Conservation (phyloP, 768 basidiomycete species). For the Astraeus odoratus region DNA sequence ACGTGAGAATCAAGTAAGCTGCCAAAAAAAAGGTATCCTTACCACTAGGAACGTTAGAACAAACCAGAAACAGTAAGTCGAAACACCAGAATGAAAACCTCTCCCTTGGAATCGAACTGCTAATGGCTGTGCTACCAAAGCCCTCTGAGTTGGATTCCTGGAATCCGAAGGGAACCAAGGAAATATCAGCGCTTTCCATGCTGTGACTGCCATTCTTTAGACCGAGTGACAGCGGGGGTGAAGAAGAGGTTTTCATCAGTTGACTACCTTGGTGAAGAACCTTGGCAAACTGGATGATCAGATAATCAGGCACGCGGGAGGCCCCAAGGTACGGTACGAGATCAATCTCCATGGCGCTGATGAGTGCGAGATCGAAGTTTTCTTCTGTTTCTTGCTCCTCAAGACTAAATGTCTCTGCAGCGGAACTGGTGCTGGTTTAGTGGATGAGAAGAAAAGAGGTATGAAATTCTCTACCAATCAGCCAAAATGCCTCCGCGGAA, state of each 20-base stretch:
- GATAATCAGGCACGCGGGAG: conserved; percentile 58
- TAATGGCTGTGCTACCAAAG: conserved; percentile 56
- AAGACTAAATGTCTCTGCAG: conserved; percentile 48
- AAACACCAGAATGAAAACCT: conserved; percentile 92
- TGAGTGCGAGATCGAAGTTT: conserved; percentile 77
- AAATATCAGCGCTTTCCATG: conserved; percentile 5
- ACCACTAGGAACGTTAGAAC: conserved; percentile 62
- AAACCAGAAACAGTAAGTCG: conserved; percentile 77
- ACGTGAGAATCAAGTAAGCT: background rate
- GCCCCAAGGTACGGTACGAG: conserved; percentile 73
- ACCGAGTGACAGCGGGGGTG: conserved; percentile 1
- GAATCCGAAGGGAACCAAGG: conserved; percentile 17
- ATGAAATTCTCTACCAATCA: conserved; percentile 57
- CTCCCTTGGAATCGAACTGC: conserved; percentile 59
- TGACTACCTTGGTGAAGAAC: conserved; percentile 68
- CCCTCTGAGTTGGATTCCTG: conserved; percentile 33
- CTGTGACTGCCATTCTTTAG: conserved; percentile 9
- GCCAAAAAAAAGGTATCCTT: conserved; percentile 7
- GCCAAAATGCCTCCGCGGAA: conserved; percentile 78
- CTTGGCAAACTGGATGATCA: conserved; percentile 62
- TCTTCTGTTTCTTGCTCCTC: conserved; percentile 73
- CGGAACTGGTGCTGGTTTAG: conserved; percentile 35
- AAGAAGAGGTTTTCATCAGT: conserved; percentile 37
- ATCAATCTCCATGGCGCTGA: conserved; percentile 72
- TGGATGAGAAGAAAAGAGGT: background rate